Evolutionary conservation across 768 basidiomycete species (phyloP).

Genomic region (Tylopilus vinaceipallidus): DNA sequence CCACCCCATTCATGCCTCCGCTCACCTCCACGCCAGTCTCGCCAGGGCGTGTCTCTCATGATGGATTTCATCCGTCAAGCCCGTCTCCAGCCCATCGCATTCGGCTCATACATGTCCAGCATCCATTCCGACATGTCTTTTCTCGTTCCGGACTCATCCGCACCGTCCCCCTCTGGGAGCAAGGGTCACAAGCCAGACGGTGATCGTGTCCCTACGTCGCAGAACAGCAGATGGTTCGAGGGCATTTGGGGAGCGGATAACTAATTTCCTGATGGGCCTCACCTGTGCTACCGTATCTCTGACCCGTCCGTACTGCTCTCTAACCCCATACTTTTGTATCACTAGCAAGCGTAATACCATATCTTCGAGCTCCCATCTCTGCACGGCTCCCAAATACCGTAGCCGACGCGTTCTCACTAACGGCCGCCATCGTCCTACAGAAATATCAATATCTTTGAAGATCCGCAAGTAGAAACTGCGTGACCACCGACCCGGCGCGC

Average conservation of each 20-base stretch:
- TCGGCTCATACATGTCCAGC: constrained; percentile 37
- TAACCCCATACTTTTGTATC: constrained; percentile 29
- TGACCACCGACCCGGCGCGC: too few species aligned
- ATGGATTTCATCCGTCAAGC: constrained; percentile 78
- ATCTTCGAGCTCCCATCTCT: constrained; percentile 3
- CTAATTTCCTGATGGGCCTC: constrained; percentile 2
- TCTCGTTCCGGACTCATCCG: constrained; percentile 20
- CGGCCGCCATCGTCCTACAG: constrained; percentile 1
- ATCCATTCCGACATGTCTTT: constrained; percentile 34
- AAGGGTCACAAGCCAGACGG: constrained; percentile 19
- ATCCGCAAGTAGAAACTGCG: background rate
- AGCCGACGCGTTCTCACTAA: constrained; percentile 9
- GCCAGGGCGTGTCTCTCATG: constrained; percentile 84
- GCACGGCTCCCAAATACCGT: background rate
- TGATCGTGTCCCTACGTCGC: constrained; percentile 7
- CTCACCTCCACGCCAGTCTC: constrained; percentile 51
- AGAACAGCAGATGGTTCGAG: constrained; percentile 25
- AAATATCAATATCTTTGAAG: constrained; percentile 8
- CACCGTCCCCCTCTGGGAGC: constrained; percentile 11
- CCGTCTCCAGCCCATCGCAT: constrained; percentile 52
- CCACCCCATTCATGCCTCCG: background rate
- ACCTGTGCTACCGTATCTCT: constrained; percentile 20
- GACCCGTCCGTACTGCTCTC: constrained; percentile 11
- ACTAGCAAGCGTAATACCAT: constrained; percentile 31
- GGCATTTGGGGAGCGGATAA: constrained; percentile 25